Evolutionary conservation across 129 eudicot genomes (phyloP).

Genomic region (Saposhnikovia divaricata): DNA sequence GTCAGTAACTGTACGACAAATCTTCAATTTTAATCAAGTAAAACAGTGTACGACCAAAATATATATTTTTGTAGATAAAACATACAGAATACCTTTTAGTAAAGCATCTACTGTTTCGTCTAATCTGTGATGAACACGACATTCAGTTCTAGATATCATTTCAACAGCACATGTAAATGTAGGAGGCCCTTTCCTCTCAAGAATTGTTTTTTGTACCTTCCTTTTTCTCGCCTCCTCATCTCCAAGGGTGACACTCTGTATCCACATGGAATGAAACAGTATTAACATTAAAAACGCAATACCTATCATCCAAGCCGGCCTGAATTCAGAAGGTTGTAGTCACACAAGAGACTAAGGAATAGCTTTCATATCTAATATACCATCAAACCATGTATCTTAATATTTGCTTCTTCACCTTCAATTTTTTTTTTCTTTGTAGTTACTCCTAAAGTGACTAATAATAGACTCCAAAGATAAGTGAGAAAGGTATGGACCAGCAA

Average conservation of each 20-base stretch:
- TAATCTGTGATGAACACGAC: constrained; percentile 84
- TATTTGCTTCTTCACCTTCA: constrained; percentile 3
- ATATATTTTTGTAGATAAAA: not conserved
- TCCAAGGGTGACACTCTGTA: constrained; percentile 92
- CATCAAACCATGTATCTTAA: not conserved
- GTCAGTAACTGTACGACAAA: not conserved
- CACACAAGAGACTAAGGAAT: not conserved
- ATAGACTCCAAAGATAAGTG: not conserved
- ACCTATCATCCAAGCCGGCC: not conserved
- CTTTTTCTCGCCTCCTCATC: constrained; percentile 96
- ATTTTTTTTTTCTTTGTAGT: not conserved
- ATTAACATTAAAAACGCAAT: not conserved
- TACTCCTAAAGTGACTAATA: not conserved
- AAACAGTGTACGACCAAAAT: not conserved
- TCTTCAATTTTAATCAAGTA: not conserved
- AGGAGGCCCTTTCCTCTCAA: constrained; percentile 98
- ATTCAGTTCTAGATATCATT: constrained; percentile 80
- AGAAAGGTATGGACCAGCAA: not conserved
- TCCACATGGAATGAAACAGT: constrained; percentile 10
- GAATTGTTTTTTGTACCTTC: constrained; percentile 95
- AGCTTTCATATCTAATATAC: not conserved
- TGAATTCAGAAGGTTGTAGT: not conserved
- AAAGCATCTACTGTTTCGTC: constrained; percentile 94
- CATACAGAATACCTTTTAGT: constrained; percentile 53
- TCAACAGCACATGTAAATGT: constrained; percentile 95